Evolutionary conservation across 371 early-diverging fungal genomes (phyloP), one percentile per base, ranked within the genome.

Genomic region (Syncephalastrum racemosum): DNA sequence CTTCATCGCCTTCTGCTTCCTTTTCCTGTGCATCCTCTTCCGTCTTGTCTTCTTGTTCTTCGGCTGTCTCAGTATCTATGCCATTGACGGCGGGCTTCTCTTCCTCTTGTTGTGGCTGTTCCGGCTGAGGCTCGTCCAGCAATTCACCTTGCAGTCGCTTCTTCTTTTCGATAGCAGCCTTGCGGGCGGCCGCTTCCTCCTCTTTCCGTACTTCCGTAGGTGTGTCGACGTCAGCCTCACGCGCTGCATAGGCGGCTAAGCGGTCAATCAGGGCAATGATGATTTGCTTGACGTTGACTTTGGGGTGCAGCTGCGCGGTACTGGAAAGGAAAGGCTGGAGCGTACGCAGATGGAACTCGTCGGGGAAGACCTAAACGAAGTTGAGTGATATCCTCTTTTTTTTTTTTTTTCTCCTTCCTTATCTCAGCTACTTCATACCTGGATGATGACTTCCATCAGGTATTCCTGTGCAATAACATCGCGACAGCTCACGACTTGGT

Each of bases 391-490:
- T 46, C 45, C 27, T 14, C 15, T 19, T 22, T 23, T 8, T n/a
- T n/a, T n/a, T n/a, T n/a, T n/a, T n/a, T 16, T 10, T 20, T 31
- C 39, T 6, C 31, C 18, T 13, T 41, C 44, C 22, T 31, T 14
- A 51, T 49, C 22, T 8, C 10, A 12, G 15, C 1, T 54, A 13
- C 15, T 16, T 51, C 31, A 50, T 79, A 90, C 94, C 81, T 97
- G 97, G 58, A 96, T 92, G 46, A 96, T 94, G 20, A 93, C 96
- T 70, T 98, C 98, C 96, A 97, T 95, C 36, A 98, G 78, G 58
- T 98, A 98, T 63, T 97, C 98, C 68, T 98, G 98, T n/a, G 98
- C 99, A 59, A 98, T 91, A 14, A 94, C 88, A 73, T 98, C 99
- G 36, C 89, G 82, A 77, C 98, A 97, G 62, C 89, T 91, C 7